phyloP scores from a whole-genome alignment of 1,284 basidiomycete species.

The Ustilago sp. region DNA sequence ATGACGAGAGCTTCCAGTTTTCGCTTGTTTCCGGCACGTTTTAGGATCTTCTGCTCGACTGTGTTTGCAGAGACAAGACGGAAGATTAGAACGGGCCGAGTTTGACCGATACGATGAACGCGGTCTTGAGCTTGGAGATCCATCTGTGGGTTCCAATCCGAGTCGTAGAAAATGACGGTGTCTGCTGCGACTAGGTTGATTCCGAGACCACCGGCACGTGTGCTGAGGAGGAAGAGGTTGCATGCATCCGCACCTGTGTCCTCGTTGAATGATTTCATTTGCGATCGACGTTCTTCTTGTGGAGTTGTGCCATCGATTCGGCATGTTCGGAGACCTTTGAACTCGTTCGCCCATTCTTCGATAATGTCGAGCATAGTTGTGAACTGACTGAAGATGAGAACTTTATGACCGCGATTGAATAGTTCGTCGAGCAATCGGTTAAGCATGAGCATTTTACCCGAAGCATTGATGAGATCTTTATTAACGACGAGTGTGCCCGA shows the following conservation, averaged over 20 bases:
- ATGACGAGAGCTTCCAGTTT: conserved; percentile 94
- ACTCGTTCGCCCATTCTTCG: conserved; percentile 72
- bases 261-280: conserved; percentile 87
- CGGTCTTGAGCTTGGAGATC: conserved; percentile 95
- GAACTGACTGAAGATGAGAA: conserved; percentile 81
- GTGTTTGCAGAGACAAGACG: conserved; percentile 81
- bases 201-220: conserved; percentile 85
- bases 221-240: conserved; percentile 87
- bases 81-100: conserved; percentile 76
- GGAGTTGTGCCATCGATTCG: conserved; percentile 89
- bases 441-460: conserved; percentile 96
- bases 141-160: conserved; percentile 93
- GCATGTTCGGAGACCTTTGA: conserved; percentile 84
- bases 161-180: conserved; percentile 77
- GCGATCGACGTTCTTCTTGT: conserved; percentile 81
- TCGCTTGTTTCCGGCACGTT: conserved; percentile 85
- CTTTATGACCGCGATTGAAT: conserved; percentile 86
- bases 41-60: conserved; percentile 89
- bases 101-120: conserved; percentile 95
- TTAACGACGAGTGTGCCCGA: conserved; percentile 71
- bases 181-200: conserved; percentile 94
- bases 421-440: conserved; percentile 87
- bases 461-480: conserved; percentile 83
- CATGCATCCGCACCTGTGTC: conserved; percentile 77
- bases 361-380: conserved; percentile 96